Evolutionary conservation across 768 basidiomycete genomes (phyloP).

Genomic region (Trametes elegans): DNA sequence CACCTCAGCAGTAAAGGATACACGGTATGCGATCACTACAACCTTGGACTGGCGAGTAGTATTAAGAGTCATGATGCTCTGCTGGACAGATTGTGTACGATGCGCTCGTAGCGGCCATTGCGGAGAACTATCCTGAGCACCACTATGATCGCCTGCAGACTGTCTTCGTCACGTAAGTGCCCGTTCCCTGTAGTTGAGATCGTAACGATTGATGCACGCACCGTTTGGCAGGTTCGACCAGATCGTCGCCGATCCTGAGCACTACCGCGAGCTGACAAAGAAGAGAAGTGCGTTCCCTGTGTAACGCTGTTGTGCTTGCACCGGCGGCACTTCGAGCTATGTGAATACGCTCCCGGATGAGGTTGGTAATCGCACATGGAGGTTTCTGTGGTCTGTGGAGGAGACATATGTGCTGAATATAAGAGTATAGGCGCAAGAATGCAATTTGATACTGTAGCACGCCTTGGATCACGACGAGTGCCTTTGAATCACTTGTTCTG

Average conservation of each 20-base stretch:
- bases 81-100: slow-evolving; percentile 69
- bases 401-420: too few relatives aligned
- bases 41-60: background rate
- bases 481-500: too few relatives aligned
- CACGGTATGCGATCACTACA: slow-evolving; percentile 42
- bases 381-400: too few relatives aligned
- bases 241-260: background rate
- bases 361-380: too few relatives aligned
- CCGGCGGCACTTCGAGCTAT: too few relatives aligned
- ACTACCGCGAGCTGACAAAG: slow-evolving; percentile 2
- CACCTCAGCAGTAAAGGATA: slow-evolving; percentile 80
- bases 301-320: too few relatives aligned
- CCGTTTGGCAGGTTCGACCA: background rate
- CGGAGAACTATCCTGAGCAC: slow-evolving; percentile 61
- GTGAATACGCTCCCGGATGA: too few relatives aligned
- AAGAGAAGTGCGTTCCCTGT: slow-evolving; percentile 5
- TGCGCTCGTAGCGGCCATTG: slow-evolving; percentile 57
- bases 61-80: background rate
- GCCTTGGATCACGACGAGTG: too few relatives aligned
- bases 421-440: too few relatives aligned
- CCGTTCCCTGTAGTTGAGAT: too few relatives aligned
- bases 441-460: too few relatives aligned
- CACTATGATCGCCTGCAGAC: slow-evolving; percentile 57
- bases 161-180: slow-evolving; percentile 58
- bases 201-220: background rate